Percentiles rank a stretch among this genome's conserved stretches.
These are phyloP conservation scores for Amanita exitialis DNA, from an alignment of 768 basidiomycete species.

Conservation along the genomic window DNA sequence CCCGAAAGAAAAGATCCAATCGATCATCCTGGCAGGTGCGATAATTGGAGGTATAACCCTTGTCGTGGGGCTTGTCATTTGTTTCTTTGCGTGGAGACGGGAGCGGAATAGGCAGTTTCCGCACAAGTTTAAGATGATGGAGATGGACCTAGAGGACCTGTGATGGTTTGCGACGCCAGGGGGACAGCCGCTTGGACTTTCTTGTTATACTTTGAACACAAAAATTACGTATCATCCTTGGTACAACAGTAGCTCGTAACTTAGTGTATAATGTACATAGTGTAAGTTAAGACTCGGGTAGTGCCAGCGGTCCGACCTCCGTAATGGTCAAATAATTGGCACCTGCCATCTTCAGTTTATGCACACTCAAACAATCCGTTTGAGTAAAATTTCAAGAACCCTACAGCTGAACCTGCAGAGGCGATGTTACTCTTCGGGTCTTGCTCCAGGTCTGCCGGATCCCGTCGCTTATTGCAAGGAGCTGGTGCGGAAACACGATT, in stretches of 20 bases:
- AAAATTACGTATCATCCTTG: too few relatives aligned
- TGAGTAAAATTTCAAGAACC: not conserved
- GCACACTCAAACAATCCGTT: not conserved
- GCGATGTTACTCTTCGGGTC: slow-evolving; percentile 5
- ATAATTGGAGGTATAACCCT: slow-evolving; percentile 11
- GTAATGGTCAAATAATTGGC: not conserved
- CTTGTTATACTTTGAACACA: not conserved
- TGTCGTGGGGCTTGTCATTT: slow-evolving; percentile 1
- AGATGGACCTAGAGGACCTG: not conserved
- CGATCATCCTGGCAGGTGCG: slow-evolving; percentile 10
- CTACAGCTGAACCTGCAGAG: not conserved
- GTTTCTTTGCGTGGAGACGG: slow-evolving; percentile 1
- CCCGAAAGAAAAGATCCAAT: not conserved
- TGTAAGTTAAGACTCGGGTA: too few relatives aligned
- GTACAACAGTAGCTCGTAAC: too few relatives aligned
- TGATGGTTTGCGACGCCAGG: too few relatives aligned
- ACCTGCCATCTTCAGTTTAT: not conserved
- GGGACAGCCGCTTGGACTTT: too few relatives aligned
- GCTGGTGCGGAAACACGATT: slow-evolving; percentile 71
- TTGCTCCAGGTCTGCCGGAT: slow-evolving; percentile 20
- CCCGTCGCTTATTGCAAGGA: slow-evolving; percentile 58
- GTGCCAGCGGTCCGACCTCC: not conserved
- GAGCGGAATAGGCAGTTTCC: not conserved
- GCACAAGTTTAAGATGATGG: not conserved
- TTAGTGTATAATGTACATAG: too few relatives aligned